phyloP scores from a whole-genome alignment of 1,284 basidiomycete species.

The Amylostereum areolatum region DNA sequence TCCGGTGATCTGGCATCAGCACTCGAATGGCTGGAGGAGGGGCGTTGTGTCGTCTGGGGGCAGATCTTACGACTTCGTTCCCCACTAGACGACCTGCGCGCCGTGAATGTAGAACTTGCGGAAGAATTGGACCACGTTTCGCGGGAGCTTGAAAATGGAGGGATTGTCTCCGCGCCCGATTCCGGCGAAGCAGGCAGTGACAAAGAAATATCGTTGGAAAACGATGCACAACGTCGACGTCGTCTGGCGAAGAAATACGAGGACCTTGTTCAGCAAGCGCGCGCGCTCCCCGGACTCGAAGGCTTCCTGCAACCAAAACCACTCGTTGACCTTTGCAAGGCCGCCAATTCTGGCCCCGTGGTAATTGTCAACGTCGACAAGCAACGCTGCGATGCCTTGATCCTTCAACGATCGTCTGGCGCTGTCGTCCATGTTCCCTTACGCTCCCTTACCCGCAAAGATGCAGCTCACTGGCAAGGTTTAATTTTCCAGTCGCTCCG shows the following conservation, averaged over 20 bases:
- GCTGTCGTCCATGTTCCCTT: no score
- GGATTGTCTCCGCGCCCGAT: not conserved
- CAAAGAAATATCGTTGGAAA: not conserved
- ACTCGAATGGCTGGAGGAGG: not conserved
- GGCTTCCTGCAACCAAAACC: slow-evolving; percentile 5
- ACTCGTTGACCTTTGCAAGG: not conserved
- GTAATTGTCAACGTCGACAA: slow-evolving; percentile 3
- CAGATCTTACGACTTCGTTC: not conserved
- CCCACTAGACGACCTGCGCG: not conserved
- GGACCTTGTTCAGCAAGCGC: slow-evolving; percentile 1
- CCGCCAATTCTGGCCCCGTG: slow-evolving; percentile 3
- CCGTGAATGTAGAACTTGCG: not conserved
- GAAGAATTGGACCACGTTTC: not conserved
- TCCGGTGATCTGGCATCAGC: not conserved
- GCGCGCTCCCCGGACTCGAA: slow-evolving; percentile 4
- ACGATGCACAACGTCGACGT: not conserved
- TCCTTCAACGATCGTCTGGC: not conserved
- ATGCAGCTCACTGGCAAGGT: no score
- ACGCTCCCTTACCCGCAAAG: no score
- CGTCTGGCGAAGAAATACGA: slow-evolving; percentile 1
- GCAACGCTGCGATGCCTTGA: slow-evolving; percentile 1
- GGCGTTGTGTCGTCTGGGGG: not conserved
- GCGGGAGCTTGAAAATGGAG: not conserved
- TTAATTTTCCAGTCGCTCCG: no score
- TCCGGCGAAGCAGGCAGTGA: no score